Evolutionary conservation across 768 basidiomycete species (phyloP), one percentile per base, ranked within the genome.

Genomic region (Lactarius sanguifluus): DNA sequence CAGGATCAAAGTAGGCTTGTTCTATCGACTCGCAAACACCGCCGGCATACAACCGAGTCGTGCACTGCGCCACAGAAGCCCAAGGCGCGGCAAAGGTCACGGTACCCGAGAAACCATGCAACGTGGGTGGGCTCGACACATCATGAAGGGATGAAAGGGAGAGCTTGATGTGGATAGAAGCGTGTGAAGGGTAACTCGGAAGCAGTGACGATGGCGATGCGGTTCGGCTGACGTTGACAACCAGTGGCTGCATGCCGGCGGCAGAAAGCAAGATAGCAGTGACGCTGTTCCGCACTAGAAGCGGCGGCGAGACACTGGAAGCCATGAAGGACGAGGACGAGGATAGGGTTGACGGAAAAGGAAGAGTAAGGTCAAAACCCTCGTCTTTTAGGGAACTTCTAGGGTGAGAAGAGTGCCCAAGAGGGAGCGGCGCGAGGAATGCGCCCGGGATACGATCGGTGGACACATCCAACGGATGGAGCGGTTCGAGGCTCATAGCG

Each of bases 201-300:
- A 57, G 74, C 72, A 58, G 79, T 40, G 45, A 60, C 67, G 25
- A 81, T 76, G 56, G 81, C 78, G 56, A 78, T 69, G 56, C 58
- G 52, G 59, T 87, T 75, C 81, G 78, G 73, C 87, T 87, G 64
- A 89, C 78, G 67, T 86, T 83, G 74, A 90, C 79, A 36, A 80
- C 77, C 62, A 86, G 81, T 20, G 86, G 81, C n/a, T 81, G 76
- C 86, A 90, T 88, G 65, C 89, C 88, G 70, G 89, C 86, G 28
- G 89, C 85, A 72, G 81, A 81, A 20, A 91, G 79, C 47, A 80
- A 81, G 64, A 90, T 74, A 56, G 77, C 77, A 16, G 76, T 75
- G 55, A 81, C 65, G 52, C 76, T 70, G 47, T 78, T 80, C 75
- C 67, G 67, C 76, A 75, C 74, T 79, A 72, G 71, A 73, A 74